Conservation (phyloP, 78 protist genomes). For the Tieghemostelium lacteum region DNA sequence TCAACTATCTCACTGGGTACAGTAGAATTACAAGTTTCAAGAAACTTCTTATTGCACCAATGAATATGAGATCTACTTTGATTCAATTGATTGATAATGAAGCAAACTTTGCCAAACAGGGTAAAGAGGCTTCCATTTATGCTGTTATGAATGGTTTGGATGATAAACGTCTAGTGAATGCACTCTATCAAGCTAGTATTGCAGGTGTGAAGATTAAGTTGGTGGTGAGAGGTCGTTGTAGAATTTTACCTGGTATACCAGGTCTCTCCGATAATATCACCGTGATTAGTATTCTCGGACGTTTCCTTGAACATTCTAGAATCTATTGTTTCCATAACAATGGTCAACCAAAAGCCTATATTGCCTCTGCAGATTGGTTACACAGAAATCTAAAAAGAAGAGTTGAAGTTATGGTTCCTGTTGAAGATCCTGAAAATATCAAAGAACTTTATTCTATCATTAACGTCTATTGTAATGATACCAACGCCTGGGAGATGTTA, state of each 20-base stretch:
- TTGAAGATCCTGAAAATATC: slow-evolving; percentile 44
- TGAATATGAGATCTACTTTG: slow-evolving; percentile 71
- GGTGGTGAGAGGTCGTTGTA: slow-evolving; percentile 69
- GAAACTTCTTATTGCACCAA: slow-evolving; percentile 73
- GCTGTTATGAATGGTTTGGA: slow-evolving; percentile 74
- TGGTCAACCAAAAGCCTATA: slow-evolving; percentile 44
- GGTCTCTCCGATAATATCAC: slow-evolving; percentile 41
- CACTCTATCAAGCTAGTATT: slow-evolving; percentile 54
- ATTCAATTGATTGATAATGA: slow-evolving; percentile 68
- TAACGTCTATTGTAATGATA: slow-evolving; percentile 43
- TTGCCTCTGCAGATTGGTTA: slow-evolving; percentile 74
- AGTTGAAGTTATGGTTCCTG: slow-evolving; percentile 72
- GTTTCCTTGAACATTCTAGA: slow-evolving; percentile 69
- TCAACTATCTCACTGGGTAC: slow-evolving; percentile 79
- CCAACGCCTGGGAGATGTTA: slow-evolving; percentile 74
- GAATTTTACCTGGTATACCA: slow-evolving; percentile 65
- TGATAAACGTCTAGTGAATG: slow-evolving; percentile 56
- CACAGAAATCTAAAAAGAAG: slow-evolving; percentile 61
- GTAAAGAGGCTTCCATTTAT: slow-evolving; percentile 62
- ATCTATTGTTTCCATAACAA: slow-evolving; percentile 69
- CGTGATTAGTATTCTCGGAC: slow-evolving; percentile 48
- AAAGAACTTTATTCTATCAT: slow-evolving; percentile 40
- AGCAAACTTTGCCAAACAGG: slow-evolving; percentile 49
- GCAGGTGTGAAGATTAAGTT: slow-evolving; percentile 70
- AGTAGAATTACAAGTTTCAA: slow-evolving; percentile 45